Evolutionary conservation across 805 yeast species (phyloP).

Genomic region (Lipomyces sp.): DNA sequence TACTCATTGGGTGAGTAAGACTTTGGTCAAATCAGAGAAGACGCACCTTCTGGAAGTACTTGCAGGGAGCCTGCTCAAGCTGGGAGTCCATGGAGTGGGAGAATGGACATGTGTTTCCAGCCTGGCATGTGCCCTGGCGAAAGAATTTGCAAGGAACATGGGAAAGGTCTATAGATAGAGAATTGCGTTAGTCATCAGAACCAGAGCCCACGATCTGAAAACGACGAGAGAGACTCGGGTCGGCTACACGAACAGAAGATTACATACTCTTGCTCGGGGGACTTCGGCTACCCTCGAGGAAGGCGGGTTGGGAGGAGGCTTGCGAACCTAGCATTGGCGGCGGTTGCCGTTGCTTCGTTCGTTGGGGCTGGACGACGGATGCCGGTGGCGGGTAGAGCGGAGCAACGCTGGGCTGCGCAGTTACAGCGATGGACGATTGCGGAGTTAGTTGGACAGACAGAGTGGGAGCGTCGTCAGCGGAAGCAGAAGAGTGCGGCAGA

Average conservation of each 20-base stretch:
- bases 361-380: slow-evolving; percentile 8
- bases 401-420: not conserved
- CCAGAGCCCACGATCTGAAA: not conserved
- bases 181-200: slow-evolving; percentile 35
- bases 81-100: slow-evolving; percentile 71
- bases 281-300: slow-evolving; percentile 35
- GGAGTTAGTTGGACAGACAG: slow-evolving; percentile 1
- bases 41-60: slow-evolving; percentile 74
- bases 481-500: not conserved
- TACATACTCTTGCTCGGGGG: slow-evolving; percentile 39
- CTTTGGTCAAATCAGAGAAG: too few relatives aligned
- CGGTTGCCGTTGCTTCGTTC: slow-evolving; percentile 8
- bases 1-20: not conserved
- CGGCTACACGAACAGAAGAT: not conserved
- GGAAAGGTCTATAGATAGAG: slow-evolving; percentile 59
- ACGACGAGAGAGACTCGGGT: not conserved
- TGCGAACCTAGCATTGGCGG: slow-evolving; percentile 27
- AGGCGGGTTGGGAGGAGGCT: slow-evolving; percentile 20
- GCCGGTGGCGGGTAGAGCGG: not conserved
- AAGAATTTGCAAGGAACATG: slow-evolving; percentile 97
- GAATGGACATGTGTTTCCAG: slow-evolving; percentile 90
- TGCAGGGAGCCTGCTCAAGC: slow-evolving; percentile 69
- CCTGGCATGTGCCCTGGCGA: slow-evolving; percentile 92
- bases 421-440: not conserved
- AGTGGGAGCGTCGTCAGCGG: not conserved